Conservation (phyloP, 208 protist species). For the Balamuthia mandrillaris region DNA sequence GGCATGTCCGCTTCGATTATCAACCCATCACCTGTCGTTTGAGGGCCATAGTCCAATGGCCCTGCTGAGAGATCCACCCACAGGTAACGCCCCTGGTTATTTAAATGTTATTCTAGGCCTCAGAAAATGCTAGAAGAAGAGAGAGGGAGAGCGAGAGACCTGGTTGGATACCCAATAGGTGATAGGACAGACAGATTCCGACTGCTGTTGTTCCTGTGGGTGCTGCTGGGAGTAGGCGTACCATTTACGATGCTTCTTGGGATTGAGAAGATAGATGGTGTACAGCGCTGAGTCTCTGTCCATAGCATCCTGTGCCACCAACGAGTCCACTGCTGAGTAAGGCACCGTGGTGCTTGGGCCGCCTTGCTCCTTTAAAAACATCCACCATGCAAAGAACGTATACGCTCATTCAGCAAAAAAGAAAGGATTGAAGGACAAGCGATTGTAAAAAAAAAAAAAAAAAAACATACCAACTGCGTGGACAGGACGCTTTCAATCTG, state of each 20-base stretch:
- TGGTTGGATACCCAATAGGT: not conserved
- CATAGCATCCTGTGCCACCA: not conserved
- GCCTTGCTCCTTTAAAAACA: not conserved
- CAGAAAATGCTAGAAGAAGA: not conserved
- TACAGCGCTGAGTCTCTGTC: not conserved
- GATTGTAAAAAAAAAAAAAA: not conserved
- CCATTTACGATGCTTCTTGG: not conserved
- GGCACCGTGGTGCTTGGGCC: not conserved
- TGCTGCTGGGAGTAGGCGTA: not conserved
- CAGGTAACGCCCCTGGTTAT: not conserved
- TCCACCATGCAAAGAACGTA: not conserved
- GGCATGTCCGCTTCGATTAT: not conserved
- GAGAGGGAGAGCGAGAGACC: not conserved
- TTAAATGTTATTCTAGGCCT: not conserved
- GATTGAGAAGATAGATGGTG: conserved; percentile 20
- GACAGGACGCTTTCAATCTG: not conserved
- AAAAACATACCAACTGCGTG: not conserved
- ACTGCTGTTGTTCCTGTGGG: not conserved
- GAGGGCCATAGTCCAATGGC: not conserved
- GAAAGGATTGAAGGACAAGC: not conserved
- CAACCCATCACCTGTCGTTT: not conserved
- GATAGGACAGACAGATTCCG: not conserved
- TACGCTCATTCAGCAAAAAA: not conserved
- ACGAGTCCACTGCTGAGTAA: not conserved
- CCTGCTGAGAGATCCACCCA: conserved; percentile 7